phyloP scores from a whole-genome alignment of 306 rosid genomes.

The Prinsepia uniflora region DNA sequence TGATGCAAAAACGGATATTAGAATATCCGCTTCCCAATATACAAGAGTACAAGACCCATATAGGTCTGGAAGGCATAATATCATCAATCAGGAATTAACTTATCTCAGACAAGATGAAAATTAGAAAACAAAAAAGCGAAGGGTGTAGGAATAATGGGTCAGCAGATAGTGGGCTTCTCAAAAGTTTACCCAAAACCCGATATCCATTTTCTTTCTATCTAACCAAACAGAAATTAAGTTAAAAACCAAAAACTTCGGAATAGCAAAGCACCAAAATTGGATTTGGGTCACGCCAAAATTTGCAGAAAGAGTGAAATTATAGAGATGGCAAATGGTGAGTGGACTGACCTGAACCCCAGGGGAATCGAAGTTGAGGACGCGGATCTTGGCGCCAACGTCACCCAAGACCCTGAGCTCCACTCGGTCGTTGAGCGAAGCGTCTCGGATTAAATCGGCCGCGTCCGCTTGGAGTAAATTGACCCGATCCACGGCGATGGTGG shows the following conservation, averaged over 20 bases:
- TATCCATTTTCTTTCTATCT: neutral
- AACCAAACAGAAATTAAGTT: neutral
- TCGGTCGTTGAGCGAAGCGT: slow-evolving; percentile 81
- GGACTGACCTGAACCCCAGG: slow-evolving; percentile 77
- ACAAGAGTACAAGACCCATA: neutral
- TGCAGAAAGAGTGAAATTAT: neutral
- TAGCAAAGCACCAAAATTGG: neutral
- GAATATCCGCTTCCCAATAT: neutral
- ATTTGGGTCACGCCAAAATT: neutral
- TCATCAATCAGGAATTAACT: neutral
- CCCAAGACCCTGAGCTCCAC: slow-evolving; percentile 79
- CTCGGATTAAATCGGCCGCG: slow-evolving; percentile 72
- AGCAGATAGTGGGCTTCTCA: neutral
- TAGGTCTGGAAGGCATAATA: neutral
- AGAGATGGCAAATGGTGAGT: too few relatives aligned
- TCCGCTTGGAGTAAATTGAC: slow-evolving; percentile 78
- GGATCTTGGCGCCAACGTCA: slow-evolving; percentile 97
- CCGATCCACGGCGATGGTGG: slow-evolving; percentile 71
- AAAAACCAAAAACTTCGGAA: neutral
- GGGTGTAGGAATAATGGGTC: neutral
- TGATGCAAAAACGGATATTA: neutral
- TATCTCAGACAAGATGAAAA: neutral
- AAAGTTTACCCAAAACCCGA: neutral
- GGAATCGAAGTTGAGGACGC: slow-evolving; percentile 74
- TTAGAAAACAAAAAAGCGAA: neutral